Evolutionary conservation across 2,329 filamentous ascomycete genomes (phyloP), one percentile per base, ranked within the genome.

Genomic region (Colletotrichum somersetense): DNA sequence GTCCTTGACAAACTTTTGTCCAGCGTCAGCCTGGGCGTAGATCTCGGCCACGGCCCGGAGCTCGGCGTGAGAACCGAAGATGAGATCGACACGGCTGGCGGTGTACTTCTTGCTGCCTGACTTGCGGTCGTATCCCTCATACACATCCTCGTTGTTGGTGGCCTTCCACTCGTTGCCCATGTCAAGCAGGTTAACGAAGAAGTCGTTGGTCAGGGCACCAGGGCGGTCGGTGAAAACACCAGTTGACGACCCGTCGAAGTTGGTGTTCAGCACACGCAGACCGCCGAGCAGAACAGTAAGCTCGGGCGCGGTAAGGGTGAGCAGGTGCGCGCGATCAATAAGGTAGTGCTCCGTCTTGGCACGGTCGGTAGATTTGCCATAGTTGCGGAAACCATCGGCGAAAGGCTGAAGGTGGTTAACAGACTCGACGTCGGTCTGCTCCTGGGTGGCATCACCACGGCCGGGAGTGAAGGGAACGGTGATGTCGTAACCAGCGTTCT

Each of bases 301-400:
- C 82, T 95, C 92, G 0, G 92, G 92, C 1, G 91, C 87, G 11
- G 91, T 88, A 10, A 95, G 89, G 3, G 86, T 92, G 20, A 95
- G 88, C 26, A 92, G 89, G 73, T 92, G 85, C 1, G 93, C 93
- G 74, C 85, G 87, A 87, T 95, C 93, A 62, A 95, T 86, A 26
- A 95, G 87, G 78, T 89, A 86, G 77, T 93, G 88, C 83, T 95
- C 93, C 8, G 89, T 87, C 75, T 85, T 86, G 42, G 90, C 91
- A 53, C 90, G 89, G 1, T 81, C 72, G 3, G 86, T 90, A 1
- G 88, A 88, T 75, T 88, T 85, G 77, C 92, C 92, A 79, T 92
- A 94, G 87, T 93, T 95, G 79, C 92, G 91, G 92, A 95, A 95
- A 7, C 91, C 92, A 74, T 95, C 93, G n/a, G 87, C 88, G 40